Evolutionary conservation across 805 yeast species (phyloP), one percentile per base, ranked within the genome.

Genomic region (Teunomyces lycoperdinae): DNA sequence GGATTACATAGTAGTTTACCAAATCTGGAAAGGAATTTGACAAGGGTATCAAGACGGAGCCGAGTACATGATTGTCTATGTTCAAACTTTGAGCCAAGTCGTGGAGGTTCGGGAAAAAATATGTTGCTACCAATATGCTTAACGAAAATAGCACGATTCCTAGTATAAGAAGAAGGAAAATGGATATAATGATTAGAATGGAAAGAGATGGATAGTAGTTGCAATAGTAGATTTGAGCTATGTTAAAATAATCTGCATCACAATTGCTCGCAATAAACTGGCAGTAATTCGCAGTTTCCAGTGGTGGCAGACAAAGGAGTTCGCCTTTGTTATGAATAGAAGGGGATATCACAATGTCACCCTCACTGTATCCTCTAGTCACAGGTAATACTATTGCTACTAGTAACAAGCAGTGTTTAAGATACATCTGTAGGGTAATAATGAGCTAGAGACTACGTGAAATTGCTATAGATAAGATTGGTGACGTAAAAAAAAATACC

Each of bases 11-110:
- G 53, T 69, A 69, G 46, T 66, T 70, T 14, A 70, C 50, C 17
- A 71, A 55, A 51, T 71, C 77, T 9, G 74, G 74, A 9, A 64
- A 53, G 3, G 72, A 64, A 50, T 71, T 71, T 20, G 69, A 56
- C 9, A 69, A 51, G 0, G 77, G 77, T 4, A 71, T 60, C 8
- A 71, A 42, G 6, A 69, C 55, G 44, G 62, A 68, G 43, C 70
- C 62, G 34, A 71, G 50, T 34, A 69, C 54, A 46, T 66, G 63
- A 31, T 60, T 58, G 46, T 60, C 66, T 4, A 70, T 54, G 1
- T 57, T 48, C 3, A 67, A 47, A 2, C 47, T 42, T 1, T 49
- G 53, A 6, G 72, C 58, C 7, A 70, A 47, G 24, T 56, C 56
- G 36, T 67, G 63, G 5, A 71, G 56, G 33, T 67, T 62, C 20